These are phyloP conservation scores for Lolium multiflorum DNA, from an alignment of 176 grass and related monocot genomes.

Conservation along the genomic window DNA sequence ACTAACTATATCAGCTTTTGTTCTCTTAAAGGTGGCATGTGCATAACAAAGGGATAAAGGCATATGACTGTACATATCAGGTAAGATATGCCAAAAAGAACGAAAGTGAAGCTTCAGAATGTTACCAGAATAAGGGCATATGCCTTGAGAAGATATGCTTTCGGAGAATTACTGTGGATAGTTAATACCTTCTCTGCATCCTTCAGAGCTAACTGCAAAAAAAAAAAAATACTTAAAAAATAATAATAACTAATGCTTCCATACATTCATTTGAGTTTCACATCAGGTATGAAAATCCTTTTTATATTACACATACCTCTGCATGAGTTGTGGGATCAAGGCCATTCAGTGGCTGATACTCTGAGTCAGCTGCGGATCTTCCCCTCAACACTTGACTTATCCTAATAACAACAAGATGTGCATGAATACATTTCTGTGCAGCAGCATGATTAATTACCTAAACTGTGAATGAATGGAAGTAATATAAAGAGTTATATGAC, in stretches of 20 bases:
- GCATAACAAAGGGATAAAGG: too few species aligned
- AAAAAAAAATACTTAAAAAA: too few species aligned
- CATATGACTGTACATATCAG: too few species aligned
- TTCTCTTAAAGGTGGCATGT: too few species aligned
- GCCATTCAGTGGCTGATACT: slow-evolving; percentile 83
- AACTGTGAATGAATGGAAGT: slow-evolving; percentile 16
- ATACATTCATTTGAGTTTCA: slow-evolving; percentile 34
- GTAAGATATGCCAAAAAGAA: slow-evolving; percentile 13
- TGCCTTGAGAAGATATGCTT: slow-evolving; percentile 88
- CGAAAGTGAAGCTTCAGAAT: slow-evolving; percentile 21
- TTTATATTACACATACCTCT: slow-evolving; percentile 58
- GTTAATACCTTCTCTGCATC: slow-evolving; percentile 84
- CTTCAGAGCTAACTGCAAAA: slow-evolving; percentile 89
- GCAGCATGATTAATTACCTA: slow-evolving; percentile 28
- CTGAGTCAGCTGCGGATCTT: slow-evolving; percentile 86
- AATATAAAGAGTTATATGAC: slow-evolving; percentile 27
- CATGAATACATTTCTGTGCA: slow-evolving; percentile 24
- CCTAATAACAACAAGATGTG: slow-evolving; percentile 50
- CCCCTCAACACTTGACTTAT: slow-evolving; percentile 76
- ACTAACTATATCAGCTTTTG: too few species aligned
- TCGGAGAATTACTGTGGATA: slow-evolving; percentile 58
- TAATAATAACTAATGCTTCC: slow-evolving; percentile 18
- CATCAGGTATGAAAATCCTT: slow-evolving; percentile 18
- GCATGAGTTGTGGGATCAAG: slow-evolving; percentile 98
- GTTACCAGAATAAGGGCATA: slow-evolving; percentile 90